A percentile compares a stretch with the other conserved stretches of the same genome.
Evolutionary conservation across 345 rosid genomes (phyloP).

Genomic region (Citrus australasica): DNA sequence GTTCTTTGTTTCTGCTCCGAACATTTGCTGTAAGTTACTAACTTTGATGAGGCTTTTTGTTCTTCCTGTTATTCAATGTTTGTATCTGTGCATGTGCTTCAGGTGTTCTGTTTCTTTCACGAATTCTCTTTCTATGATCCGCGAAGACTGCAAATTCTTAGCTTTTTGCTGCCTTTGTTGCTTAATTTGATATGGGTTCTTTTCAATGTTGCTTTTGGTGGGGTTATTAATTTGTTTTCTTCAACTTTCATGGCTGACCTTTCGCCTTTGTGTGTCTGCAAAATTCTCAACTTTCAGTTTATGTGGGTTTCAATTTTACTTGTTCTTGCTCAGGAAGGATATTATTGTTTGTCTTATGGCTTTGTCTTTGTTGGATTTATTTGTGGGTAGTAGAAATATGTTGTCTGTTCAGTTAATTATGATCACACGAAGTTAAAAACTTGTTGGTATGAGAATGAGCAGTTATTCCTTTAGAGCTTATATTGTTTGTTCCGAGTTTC

Average conservation of each 20-base stretch:
- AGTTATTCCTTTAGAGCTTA: neutral
- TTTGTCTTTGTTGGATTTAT: neutral
- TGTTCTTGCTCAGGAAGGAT: neutral
- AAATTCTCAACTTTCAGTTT: slow-evolving; percentile 6
- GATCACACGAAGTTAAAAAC: neutral
- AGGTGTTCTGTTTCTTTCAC: slow-evolving; percentile 15
- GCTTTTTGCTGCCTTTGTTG: slow-evolving; percentile 17
- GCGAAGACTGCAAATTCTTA: neutral
- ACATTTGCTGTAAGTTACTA: slow-evolving; percentile 26
- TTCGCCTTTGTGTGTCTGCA: neutral
- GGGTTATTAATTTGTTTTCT: slow-evolving; percentile 4
- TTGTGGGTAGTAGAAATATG: neutral
- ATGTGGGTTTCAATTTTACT: slow-evolving; percentile 8
- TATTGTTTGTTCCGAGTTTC: neutral
- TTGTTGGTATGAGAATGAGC: neutral
- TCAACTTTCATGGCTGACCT: neutral
- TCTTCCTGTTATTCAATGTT: neutral
- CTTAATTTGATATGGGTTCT: slow-evolving; percentile 23
- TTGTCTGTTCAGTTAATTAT: neutral
- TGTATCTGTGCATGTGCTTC: slow-evolving; percentile 14
- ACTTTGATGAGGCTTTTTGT: slow-evolving; percentile 2
- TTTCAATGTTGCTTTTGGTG: neutral
- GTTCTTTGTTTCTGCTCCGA: slow-evolving; percentile 29
- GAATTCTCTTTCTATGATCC: slow-evolving; percentile 1
- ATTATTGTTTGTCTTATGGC: neutral